Percentiles rank a stretch among this genome's conserved stretches.
Evolutionary conservation across 2,329 filamentous ascomycete species (phyloP).

Genomic region (Colletotrichum cereale): DNA sequence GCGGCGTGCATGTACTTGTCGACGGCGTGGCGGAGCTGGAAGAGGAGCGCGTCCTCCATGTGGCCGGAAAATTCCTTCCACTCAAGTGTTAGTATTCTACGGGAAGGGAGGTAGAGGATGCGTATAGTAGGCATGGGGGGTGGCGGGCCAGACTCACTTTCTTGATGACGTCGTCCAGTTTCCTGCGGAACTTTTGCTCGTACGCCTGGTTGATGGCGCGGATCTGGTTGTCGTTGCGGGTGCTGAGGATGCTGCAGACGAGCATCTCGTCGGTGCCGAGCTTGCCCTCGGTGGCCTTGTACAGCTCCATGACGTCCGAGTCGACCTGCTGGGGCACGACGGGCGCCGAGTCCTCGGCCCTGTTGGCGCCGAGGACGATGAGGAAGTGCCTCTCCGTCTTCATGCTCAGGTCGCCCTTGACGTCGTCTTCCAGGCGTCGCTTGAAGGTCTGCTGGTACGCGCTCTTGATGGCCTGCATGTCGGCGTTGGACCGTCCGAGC

Average conservation of each 20-base stretch:
- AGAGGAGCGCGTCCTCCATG: conserved; percentile 87
- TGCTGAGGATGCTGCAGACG: conserved; percentile 83
- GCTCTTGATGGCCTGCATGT: conserved; percentile 86
- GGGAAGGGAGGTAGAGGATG: no score
- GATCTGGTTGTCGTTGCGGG: conserved; percentile 84
- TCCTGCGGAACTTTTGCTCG: conserved; percentile 76
- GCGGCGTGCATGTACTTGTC: conserved; percentile 91
- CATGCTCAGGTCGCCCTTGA: conserved; percentile 83
- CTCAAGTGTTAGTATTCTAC: background rate
- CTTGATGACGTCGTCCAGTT: conserved; percentile 80
- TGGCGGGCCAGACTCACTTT: conserved; percentile 60
- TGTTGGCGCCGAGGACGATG: conserved; percentile 80
- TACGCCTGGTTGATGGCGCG: conserved; percentile 84
- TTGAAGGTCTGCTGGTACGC: conserved; percentile 78
- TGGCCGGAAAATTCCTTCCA: conserved; percentile 85
- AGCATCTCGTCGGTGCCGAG: conserved; percentile 79
- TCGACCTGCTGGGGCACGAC: conserved; percentile 81
- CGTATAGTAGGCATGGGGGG: no score
- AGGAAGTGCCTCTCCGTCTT: conserved; percentile 90
- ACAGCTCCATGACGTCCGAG: conserved; percentile 80
- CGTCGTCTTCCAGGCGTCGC: conserved; percentile 75
- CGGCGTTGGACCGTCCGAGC: conserved; percentile 85
- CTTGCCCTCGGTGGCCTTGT: conserved; percentile 81
- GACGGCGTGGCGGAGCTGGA: conserved; percentile 80
- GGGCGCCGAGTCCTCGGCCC: conserved; percentile 82